Conservation (phyloP, 2,329 filamentous ascomycete genomes). For the Ophiostoma perfectum region DNA sequence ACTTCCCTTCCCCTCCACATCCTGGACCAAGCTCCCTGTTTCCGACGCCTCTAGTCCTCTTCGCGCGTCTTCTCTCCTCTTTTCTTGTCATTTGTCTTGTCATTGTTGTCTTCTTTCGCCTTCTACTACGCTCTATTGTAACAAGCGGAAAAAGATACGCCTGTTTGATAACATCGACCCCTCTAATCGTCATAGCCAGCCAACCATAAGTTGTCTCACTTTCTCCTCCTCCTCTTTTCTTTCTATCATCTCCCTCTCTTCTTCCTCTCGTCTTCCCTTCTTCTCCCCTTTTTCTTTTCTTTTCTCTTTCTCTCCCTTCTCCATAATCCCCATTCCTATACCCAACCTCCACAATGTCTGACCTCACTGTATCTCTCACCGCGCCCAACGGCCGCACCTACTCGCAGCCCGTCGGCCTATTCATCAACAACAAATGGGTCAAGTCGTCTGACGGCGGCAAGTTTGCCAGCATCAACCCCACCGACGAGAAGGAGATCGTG, state of each 20-base stretch:
- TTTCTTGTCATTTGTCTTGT: not conserved
- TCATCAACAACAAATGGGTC: constrained; percentile 79
- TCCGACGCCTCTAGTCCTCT: no score
- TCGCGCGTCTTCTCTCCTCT: no score
- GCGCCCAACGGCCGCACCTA: constrained; percentile 72
- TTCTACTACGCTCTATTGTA: not conserved
- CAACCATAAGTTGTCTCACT: constrained; percentile 5
- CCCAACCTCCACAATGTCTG: constrained; percentile 20
- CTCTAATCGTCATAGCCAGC: not conserved
- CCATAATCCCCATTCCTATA: not conserved
- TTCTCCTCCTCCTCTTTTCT: constrained; percentile 4
- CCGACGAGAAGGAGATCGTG: constrained; percentile 29
- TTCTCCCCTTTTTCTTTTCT: no score
- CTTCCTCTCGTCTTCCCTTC: not conserved
- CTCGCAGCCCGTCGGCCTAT: constrained; percentile 65
- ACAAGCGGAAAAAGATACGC: not conserved
- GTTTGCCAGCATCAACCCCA: constrained; percentile 63
- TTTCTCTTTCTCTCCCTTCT: no score
- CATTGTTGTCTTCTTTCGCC: not conserved
- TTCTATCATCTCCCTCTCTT: not conserved
- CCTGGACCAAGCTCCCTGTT: not conserved
- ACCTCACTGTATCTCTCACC: constrained; percentile 51
- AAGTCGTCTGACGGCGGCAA: constrained; percentile 59
- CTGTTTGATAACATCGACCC: constrained; percentile 8
- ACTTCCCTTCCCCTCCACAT: constrained; percentile 1